Base-by-base conservation (phyloP, 805 yeast species). In the Yamadazyma sp. region DNA sequence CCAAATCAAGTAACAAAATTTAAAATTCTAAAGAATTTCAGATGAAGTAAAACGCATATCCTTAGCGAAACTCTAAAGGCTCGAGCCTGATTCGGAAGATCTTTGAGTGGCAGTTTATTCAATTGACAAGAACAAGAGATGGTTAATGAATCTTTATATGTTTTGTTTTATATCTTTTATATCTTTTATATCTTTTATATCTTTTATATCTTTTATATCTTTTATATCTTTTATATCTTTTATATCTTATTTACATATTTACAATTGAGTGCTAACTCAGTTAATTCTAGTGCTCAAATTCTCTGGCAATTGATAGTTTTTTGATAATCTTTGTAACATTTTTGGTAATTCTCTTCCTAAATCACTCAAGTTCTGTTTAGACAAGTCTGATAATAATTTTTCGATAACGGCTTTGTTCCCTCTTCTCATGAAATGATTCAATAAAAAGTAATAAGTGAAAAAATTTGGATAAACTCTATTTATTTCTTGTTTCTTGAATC, bases 401-500 rank as follows among this genome's bases (percentile, higher is more conserved):
- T 65, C 62, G 15, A 65, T 47, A 30, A 55, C 53, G 9, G 50
- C 53, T 15, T 32, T 35, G 40, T 71, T 64, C 18, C 58, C 54
- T 23, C 49, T 47, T 25, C 52, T 52, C 23, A 50, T 32, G 31
- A 65, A 73, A 45, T 66, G 66, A 28, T 51, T 55, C 34, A 76
- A 48, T 45, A 76, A 48, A 54, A 56, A 75, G 53, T 61, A 75
- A 52, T 50, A 76, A 5, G 80, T 73, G 59, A 48, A 76, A 39
- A 57, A 50, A 49, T 76, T 76, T n/a, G 80, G 78, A 27, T 48
- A 51, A 21, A 47, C 45, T 10, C 36, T 38, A 2, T 42, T 37
- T 20, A 44, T 40, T 28, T 46, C 30, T 37, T 54, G 52, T 19
- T 45, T 38, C 41, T 60, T 54, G 38, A 73, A 51, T n/a, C 49